A percentile compares a stretch with the other conserved stretches of the same genome.
These are phyloP conservation scores for Pestalotiopsis sp. DNA, from an alignment of 2,329 filamentous ascomycete species.

Conservation along the genomic window DNA sequence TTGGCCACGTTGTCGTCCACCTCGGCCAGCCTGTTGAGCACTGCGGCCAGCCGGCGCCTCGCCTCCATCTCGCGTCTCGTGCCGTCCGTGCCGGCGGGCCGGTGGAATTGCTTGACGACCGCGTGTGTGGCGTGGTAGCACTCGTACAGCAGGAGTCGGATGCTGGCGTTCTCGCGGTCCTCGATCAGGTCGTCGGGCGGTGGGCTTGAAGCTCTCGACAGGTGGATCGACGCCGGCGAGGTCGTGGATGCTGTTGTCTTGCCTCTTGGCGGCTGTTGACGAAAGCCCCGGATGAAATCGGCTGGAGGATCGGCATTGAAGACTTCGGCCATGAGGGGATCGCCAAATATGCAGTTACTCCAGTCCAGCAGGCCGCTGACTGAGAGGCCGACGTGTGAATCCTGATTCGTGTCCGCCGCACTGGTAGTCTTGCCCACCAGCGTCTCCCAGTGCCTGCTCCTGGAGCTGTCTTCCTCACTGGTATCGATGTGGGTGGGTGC, in stretches of 20 bases:
- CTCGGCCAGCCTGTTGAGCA: slow-evolving; percentile 48
- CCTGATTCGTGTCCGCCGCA: background rate
- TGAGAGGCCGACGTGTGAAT: slow-evolving; percentile 23
- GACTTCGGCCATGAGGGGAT: slow-evolving; percentile 55
- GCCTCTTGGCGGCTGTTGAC: slow-evolving; percentile 11
- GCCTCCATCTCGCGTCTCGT: slow-evolving; percentile 55
- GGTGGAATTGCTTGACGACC: slow-evolving; percentile 59
- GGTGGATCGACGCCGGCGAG: background rate
- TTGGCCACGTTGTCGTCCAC: slow-evolving; percentile 36
- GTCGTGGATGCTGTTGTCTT: background rate
- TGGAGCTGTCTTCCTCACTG: background rate
- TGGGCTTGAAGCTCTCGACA: slow-evolving; percentile 18
- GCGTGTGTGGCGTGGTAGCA: slow-evolving; percentile 57
- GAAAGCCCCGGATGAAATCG: slow-evolving; percentile 52
- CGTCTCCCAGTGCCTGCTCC: slow-evolving; percentile 1
- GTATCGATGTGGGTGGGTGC: background rate
- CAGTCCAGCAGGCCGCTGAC: slow-evolving; percentile 60
- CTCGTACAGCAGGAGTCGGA: slow-evolving; percentile 57
- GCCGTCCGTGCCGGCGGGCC: slow-evolving; percentile 47
- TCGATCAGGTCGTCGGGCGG: slow-evolving; percentile 38
- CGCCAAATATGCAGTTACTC: slow-evolving; percentile 62
- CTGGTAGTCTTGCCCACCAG: background rate
- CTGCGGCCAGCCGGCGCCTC: slow-evolving; percentile 50
- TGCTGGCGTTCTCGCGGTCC: slow-evolving; percentile 42
- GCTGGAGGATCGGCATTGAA: slow-evolving; percentile 48